Evolutionary conservation across 169 alveolate genomes (phyloP).

Genomic region (Perkinsus olseni): DNA sequence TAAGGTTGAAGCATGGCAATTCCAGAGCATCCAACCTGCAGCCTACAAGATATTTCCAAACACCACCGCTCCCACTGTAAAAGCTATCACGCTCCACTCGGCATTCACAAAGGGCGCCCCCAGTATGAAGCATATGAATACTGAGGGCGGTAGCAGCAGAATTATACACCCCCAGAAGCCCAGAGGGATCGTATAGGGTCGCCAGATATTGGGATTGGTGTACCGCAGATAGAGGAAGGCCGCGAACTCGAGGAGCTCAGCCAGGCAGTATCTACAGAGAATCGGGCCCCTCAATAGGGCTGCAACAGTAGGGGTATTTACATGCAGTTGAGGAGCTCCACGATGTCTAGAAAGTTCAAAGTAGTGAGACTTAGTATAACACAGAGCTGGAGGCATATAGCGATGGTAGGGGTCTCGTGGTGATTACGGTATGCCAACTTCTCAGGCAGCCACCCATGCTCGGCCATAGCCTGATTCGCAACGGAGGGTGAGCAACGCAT

Average conservation of each 20-base stretch:
- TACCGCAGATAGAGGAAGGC: neutral
- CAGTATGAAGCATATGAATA: neutral
- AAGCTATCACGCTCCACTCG: neutral
- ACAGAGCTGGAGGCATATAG: neutral
- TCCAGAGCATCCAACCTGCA: neutral
- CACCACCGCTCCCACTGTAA: neutral
- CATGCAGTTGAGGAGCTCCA: neutral
- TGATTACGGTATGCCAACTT: neutral
- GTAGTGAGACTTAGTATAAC: neutral
- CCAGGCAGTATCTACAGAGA: neutral
- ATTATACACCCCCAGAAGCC: neutral
- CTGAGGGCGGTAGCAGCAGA: neutral
- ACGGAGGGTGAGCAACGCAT: neutral
- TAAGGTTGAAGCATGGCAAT: neutral
- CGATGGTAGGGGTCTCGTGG: neutral
- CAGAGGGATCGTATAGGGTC: neutral
- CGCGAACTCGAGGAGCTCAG: neutral
- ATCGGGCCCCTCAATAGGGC: too few species aligned
- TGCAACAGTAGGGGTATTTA: neutral
- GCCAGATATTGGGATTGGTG: neutral
- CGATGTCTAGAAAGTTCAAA: neutral
- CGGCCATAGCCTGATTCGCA: neutral
- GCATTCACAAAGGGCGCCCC: neutral
- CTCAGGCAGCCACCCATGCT: neutral
- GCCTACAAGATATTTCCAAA: neutral